Conservation (phyloP, 495 filamentous ascomycete genomes). For the Penicillium herquei region DNA sequence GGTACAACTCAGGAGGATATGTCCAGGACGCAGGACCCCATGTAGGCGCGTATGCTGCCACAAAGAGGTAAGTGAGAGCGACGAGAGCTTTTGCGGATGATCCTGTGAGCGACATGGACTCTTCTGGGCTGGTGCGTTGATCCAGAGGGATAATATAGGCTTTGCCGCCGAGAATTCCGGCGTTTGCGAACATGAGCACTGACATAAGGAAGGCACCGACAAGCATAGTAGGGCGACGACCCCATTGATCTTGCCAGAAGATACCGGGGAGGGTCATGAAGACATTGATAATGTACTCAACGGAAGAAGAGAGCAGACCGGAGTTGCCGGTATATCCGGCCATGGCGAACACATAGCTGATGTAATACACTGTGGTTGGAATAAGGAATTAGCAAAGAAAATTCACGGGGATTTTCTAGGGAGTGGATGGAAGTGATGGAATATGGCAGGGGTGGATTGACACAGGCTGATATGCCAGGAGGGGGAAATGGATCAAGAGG, state of each 20-base stretch:
- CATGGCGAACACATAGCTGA: conserved; percentile 62
- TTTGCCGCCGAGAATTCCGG: conserved; percentile 52
- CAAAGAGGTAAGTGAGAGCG: conserved; percentile 60
- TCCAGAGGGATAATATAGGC: conserved; percentile 41
- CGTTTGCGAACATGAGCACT: conserved; percentile 61
- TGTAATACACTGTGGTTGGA: conserved; percentile 33
- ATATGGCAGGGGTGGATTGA: no score
- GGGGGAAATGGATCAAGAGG: neutral
- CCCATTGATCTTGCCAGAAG: conserved; percentile 53
- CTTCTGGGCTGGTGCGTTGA: conserved; percentile 21
- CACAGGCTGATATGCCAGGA: no score
- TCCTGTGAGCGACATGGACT: conserved; percentile 22
- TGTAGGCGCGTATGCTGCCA: conserved; percentile 46
- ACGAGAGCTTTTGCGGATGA: conserved; percentile 41
- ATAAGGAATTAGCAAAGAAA: neutral
- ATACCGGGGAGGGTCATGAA: conserved; percentile 45
- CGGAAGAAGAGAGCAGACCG: conserved; percentile 56
- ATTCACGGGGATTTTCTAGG: no score
- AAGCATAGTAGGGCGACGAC: conserved; percentile 55
- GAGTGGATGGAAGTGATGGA: no score
- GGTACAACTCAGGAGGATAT: conserved; percentile 61
- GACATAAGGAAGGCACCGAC: conserved; percentile 60
- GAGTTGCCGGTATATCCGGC: conserved; percentile 50
- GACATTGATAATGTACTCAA: conserved; percentile 60
- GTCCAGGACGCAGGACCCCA: conserved; percentile 61